phyloP scores from a whole-genome alignment of 495 filamentous ascomycete genomes.

The Tetracladium setigerum region DNA sequence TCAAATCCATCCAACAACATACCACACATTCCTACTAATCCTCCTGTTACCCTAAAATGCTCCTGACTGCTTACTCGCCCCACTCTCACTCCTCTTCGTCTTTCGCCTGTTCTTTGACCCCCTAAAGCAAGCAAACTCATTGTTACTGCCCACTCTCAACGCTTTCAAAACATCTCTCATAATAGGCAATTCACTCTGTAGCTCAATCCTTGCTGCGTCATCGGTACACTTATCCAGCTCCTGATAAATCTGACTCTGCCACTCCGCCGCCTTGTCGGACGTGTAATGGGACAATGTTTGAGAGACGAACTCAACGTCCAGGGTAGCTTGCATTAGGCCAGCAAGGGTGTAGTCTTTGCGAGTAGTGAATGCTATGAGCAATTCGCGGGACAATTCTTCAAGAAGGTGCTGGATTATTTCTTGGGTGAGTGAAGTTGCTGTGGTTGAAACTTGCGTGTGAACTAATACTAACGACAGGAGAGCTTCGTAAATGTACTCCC shows the following conservation, averaged over 20 bases:
- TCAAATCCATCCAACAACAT: too few species aligned
- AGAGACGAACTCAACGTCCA: slow-evolving; percentile 94
- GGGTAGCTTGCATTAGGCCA: slow-evolving; percentile 90
- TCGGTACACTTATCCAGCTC: slow-evolving; percentile 82
- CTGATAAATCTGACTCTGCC: slow-evolving; percentile 82
- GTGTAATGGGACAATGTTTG: slow-evolving; percentile 87
- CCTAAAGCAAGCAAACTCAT: slow-evolving; percentile 78
- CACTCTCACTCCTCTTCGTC: background rate
- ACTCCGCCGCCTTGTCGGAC: slow-evolving; percentile 67
- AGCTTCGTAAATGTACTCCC: slow-evolving; percentile 80
- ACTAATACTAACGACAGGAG: slow-evolving; percentile 78
- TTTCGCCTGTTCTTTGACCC: slow-evolving; percentile 26
- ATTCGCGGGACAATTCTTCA: slow-evolving; percentile 61
- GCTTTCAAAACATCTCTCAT: slow-evolving; percentile 81
- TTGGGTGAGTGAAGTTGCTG: slow-evolving; percentile 57
- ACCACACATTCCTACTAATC: too few species aligned
- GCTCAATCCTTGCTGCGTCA: slow-evolving; percentile 64
- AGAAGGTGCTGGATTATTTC: slow-evolving; percentile 76
- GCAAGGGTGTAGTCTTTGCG: slow-evolving; percentile 62
- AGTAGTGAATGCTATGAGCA: slow-evolving; percentile 62
- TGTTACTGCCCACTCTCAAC: slow-evolving; percentile 72
- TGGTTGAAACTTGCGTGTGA: slow-evolving; percentile 87
- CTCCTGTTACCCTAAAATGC: too few species aligned
- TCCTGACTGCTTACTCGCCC: too few species aligned
- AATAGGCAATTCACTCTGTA: slow-evolving; percentile 81